Evolutionary conservation across 768 basidiomycete genomes (phyloP).

Genomic region (Auricularia heimuer): DNA sequence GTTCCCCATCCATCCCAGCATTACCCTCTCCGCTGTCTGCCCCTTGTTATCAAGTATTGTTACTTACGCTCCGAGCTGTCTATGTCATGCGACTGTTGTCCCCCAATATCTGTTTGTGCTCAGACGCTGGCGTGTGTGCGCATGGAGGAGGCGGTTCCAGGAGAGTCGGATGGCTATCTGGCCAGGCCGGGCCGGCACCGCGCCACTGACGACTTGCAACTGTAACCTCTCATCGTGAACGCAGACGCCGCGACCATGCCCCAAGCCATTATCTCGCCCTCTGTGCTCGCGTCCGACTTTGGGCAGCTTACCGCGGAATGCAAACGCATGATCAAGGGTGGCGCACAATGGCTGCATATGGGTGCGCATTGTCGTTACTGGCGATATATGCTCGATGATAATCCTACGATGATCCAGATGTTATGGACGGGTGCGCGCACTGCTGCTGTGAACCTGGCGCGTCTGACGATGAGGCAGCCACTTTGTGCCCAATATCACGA

Average conservation of each 20-base stretch:
- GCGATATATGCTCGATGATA: background rate
- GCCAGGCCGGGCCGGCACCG: background rate
- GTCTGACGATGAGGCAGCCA: conserved; percentile 41
- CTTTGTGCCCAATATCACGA: conserved; percentile 98
- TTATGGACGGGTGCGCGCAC: conserved; percentile 84
- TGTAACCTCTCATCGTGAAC: background rate
- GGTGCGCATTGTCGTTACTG: conserved; percentile 35
- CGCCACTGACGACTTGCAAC: background rate
- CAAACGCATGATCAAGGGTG: conserved; percentile 88
- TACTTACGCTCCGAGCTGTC: background rate
- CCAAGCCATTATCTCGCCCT: conserved; percentile 89
- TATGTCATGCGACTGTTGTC: background rate
- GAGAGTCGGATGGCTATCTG: too few relatives aligned
- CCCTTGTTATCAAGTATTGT: background rate
- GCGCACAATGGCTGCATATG: conserved; percentile 99
- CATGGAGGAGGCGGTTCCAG: too few relatives aligned
- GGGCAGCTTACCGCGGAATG: conserved; percentile 93
- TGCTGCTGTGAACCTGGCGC: conserved; percentile 5
- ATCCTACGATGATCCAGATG: conserved; percentile 40
- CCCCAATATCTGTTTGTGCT: background rate
- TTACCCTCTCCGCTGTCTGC: background rate
- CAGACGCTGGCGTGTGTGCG: background rate
- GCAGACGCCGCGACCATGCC: conserved; percentile 44
- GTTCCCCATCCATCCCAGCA: background rate
- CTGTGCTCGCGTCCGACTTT: conserved; percentile 95